Percentiles rank a stretch among this genome's conserved stretches.
Evolutionary conservation across 1,139 yeast species (phyloP).

Genomic region (Williopsis jadinii): DNA sequence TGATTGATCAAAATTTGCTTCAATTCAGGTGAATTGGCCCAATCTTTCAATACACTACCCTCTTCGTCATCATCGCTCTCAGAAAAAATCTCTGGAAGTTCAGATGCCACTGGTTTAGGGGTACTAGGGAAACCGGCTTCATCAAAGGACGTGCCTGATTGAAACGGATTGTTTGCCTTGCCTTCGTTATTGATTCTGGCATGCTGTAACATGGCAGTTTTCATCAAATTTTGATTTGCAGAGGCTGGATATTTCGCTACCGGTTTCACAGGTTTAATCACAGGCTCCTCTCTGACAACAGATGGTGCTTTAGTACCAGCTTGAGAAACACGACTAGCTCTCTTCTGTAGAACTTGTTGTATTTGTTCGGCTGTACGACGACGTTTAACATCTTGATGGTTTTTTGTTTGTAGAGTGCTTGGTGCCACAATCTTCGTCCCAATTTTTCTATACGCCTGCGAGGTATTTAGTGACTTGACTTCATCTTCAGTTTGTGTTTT

Average conservation of each 20-base stretch:
- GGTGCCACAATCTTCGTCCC: conserved; percentile 20
- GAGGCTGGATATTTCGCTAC: conserved; percentile 9
- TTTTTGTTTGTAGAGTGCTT: conserved; percentile 8
- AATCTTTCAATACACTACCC: conserved; percentile 47
- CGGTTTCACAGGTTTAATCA: conserved; percentile 5
- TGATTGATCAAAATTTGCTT: conserved; percentile 48
- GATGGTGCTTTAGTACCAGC: conserved; percentile 2
- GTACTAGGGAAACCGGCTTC: conserved; percentile 16
- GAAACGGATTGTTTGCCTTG: conserved; percentile 12
- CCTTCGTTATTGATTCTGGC: conserved; percentile 21
- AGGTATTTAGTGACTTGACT: background rate
- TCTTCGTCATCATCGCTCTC: conserved; percentile 53
- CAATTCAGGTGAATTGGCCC: conserved; percentile 70
- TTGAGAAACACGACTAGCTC: conserved; percentile 16
- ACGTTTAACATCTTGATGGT: conserved; percentile 19
- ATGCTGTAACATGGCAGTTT: conserved; percentile 28
- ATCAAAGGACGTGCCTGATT: conserved; percentile 3
- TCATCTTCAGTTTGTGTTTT: conserved; percentile 21
- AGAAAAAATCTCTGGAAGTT: conserved; percentile 39
- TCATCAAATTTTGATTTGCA: conserved; percentile 23
- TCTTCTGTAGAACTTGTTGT: conserved; percentile 16
- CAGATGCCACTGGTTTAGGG: conserved; percentile 13
- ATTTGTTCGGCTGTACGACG: conserved; percentile 21
- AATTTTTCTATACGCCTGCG: conserved; percentile 20
- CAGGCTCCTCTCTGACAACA: conserved; percentile 7